A percentile compares a stretch with the other conserved stretches of the same genome.
phyloP scores from a whole-genome alignment of 176 grass and related monocot genomes.

The Carex pumila region DNA sequence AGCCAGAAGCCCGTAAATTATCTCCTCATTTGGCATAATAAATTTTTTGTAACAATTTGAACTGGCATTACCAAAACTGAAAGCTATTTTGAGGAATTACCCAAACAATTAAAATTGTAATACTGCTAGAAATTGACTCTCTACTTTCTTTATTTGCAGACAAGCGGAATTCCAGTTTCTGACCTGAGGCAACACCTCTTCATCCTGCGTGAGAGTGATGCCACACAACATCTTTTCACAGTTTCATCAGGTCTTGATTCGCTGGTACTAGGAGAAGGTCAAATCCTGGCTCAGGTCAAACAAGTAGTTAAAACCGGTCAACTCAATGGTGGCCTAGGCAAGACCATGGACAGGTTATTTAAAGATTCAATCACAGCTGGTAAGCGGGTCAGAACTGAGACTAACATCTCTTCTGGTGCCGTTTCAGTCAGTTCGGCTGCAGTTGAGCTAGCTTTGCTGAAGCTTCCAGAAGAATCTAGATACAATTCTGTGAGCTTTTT shows the following conservation, averaged over 20 bases:
- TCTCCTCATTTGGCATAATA: neutral
- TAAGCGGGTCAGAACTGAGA: conserved; percentile 74
- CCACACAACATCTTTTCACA: conserved; percentile 63
- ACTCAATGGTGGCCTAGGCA: conserved; percentile 68
- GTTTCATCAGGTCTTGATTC: conserved; percentile 83
- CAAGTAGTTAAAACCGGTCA: conserved; percentile 80
- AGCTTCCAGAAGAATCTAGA: conserved; percentile 56
- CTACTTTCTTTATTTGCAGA: conserved; percentile 31
- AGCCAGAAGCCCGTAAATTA: neutral
- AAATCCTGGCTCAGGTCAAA: conserved; percentile 85
- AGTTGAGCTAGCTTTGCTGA: conserved; percentile 79
- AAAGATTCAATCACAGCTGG: conserved; percentile 93
- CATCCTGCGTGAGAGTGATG: conserved; percentile 70
- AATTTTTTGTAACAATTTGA: neutral
- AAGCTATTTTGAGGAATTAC: neutral
- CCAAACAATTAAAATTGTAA: neutral
- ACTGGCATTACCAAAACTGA: neutral
- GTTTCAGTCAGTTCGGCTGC: conserved; percentile 91
- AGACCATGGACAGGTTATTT: conserved; percentile 88
- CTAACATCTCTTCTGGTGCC: conserved; percentile 83
- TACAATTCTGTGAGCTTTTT: conserved; percentile 48
- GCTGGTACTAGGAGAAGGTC: conserved; percentile 83
- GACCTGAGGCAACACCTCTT: conserved; percentile 81
- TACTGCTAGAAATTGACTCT: neutral
- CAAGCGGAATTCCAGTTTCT: conserved; percentile 68